A percentile compares a stretch with the other conserved stretches of the same genome.
Conservation (phyloP, 2,329 filamentous ascomycete species). For the Sclerotinia spermophila region DNA sequence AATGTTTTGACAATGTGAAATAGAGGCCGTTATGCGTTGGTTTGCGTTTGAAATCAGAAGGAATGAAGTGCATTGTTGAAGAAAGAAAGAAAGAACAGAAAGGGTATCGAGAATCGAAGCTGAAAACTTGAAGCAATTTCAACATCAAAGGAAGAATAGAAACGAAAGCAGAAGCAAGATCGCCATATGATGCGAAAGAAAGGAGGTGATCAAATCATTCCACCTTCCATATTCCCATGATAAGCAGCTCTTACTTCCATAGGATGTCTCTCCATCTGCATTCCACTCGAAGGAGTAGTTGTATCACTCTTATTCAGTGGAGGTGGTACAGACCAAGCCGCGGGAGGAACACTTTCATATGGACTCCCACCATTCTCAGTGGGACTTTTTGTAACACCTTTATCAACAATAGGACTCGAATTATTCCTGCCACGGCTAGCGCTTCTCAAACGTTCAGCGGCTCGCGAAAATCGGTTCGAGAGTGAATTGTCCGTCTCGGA, state of each 20-base stretch:
- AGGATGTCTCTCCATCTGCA: slow-evolving; percentile 34
- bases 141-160: background rate
- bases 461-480: slow-evolving; percentile 52
- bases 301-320: slow-evolving; percentile 19
- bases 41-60: slow-evolving; percentile 17
- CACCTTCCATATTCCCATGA: slow-evolving; percentile 32
- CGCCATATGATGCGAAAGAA: slow-evolving; percentile 22
- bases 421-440: slow-evolving; percentile 53
- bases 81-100: slow-evolving; percentile 16
- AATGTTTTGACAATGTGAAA: slow-evolving; percentile 8
- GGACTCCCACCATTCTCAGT: slow-evolving; percentile 30
- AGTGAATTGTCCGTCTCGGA: slow-evolving; percentile 52
- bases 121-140: slow-evolving; percentile 5
- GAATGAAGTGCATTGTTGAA: slow-evolving; percentile 4
- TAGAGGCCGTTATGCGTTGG: slow-evolving; percentile 13
- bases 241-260: slow-evolving; percentile 35
- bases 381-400: slow-evolving; percentile 28
- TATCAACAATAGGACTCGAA: slow-evolving; percentile 23
- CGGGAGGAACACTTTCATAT: slow-evolving; percentile 35
- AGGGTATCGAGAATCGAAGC: slow-evolving; percentile 26
- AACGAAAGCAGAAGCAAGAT: background rate
- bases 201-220: slow-evolving; percentile 34
- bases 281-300: slow-evolving; percentile 18
- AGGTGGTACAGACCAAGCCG: slow-evolving; percentile 23
- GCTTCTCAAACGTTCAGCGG: slow-evolving; percentile 58